phyloP scores from a whole-genome alignment of 768 basidiomycete species.

The Hysterangium stoloniferum region DNA sequence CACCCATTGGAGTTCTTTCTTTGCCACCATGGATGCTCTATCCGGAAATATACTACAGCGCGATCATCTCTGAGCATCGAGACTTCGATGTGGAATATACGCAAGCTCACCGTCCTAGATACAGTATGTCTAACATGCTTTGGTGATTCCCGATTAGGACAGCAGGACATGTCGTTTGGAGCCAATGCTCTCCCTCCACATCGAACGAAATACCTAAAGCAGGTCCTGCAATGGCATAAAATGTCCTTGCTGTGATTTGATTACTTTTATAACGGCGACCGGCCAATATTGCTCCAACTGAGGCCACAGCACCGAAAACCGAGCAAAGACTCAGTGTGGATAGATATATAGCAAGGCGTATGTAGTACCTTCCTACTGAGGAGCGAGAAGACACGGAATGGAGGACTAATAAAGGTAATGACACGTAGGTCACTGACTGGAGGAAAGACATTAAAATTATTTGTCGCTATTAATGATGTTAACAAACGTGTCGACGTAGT shows the following conservation, averaged over 20 bases:
- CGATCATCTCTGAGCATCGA: background rate
- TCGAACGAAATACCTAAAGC: slow-evolving; percentile 60
- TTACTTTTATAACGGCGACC: slow-evolving; percentile 77
- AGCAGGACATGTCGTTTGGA: slow-evolving; percentile 54
- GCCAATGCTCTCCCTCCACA: slow-evolving; percentile 81
- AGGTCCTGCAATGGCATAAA: slow-evolving; percentile 62
- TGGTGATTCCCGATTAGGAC: slow-evolving; percentile 89
- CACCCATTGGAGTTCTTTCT: slow-evolving; percentile 77
- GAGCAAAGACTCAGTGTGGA: slow-evolving; percentile 64
- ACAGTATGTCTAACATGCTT: slow-evolving; percentile 83
- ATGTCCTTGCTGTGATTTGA: slow-evolving; percentile 72
- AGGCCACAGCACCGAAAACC: slow-evolving; percentile 61
- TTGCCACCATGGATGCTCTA: slow-evolving; percentile 83
- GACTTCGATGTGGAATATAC: slow-evolving; percentile 14
- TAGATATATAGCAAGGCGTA: slow-evolving; percentile 64
- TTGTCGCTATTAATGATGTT: background rate
- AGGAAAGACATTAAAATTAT: slow-evolving; percentile 52
- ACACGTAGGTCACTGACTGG: slow-evolving; percentile 58
- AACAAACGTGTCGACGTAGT: background rate
- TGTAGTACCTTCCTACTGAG: slow-evolving; percentile 59
- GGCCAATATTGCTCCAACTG: slow-evolving; percentile 54
- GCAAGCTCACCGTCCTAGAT: slow-evolving; percentile 61
- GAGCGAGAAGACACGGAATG: slow-evolving; percentile 50
- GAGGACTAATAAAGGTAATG: slow-evolving; percentile 61
- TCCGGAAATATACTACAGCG: slow-evolving; percentile 68